Conservation (phyloP, 2,329 filamentous ascomycete species). For the Sphaceloma murrayae region DNA sequence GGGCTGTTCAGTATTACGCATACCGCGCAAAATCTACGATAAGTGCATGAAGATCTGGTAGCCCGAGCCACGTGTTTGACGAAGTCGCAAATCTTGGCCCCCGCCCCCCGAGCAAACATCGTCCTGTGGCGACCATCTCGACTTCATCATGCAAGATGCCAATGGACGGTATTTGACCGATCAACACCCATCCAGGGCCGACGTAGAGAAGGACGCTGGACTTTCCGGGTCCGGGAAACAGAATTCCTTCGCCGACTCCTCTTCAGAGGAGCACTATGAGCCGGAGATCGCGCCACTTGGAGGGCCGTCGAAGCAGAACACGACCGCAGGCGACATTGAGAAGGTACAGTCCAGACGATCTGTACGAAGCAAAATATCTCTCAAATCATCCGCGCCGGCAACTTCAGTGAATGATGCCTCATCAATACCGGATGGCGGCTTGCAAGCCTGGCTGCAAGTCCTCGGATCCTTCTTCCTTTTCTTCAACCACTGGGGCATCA, state of each 20-base stretch:
- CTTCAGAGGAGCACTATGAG: slow-evolving; percentile 8
- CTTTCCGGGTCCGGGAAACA: not conserved
- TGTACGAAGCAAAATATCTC: not conserved
- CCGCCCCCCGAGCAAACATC: not conserved
- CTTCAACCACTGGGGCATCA: slow-evolving; percentile 39
- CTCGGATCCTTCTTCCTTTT: slow-evolving; percentile 38
- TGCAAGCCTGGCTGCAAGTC: slow-evolving; percentile 40
- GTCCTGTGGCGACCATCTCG: not conserved
- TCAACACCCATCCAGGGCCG: not conserved
- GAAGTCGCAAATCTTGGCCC: not conserved
- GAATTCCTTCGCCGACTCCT: not conserved
- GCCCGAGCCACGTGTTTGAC: no score
- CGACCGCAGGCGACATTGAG: slow-evolving; percentile 1
- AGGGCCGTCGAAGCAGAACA: not conserved
- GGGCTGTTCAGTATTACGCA: no score
- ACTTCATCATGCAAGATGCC: slow-evolving; percentile 4
- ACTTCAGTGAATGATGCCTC: slow-evolving; percentile 34
- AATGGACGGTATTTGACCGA: not conserved
- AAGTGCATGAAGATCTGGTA: no score
- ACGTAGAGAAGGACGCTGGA: not conserved
- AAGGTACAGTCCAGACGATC: slow-evolving; percentile 10
- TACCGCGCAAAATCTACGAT: no score
- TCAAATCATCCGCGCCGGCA: slow-evolving; percentile 9
- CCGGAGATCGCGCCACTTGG: not conserved
- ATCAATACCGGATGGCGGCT: slow-evolving; percentile 38